phyloP scores from a whole-genome alignment of 768 basidiomycete genomes.

The Termitomyces sp. region DNA sequence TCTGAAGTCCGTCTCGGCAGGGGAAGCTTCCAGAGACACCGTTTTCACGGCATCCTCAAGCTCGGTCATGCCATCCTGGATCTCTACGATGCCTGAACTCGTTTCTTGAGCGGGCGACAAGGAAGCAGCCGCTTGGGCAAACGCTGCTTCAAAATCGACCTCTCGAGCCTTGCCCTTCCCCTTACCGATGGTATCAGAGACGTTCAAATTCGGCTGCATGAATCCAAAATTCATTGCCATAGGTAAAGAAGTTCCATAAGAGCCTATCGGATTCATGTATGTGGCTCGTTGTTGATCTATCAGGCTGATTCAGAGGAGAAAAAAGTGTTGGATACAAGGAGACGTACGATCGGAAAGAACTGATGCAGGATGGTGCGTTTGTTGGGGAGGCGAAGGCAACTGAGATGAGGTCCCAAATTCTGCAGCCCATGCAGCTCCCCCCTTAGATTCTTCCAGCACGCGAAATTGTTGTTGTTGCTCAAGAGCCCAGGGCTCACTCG shows the following conservation, averaged over 20 bases:
- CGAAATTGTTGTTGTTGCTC: constrained; percentile 40
- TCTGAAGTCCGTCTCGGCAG: constrained; percentile 39
- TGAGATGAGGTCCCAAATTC: constrained; percentile 42
- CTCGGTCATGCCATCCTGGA: constrained; percentile 34
- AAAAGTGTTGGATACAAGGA: not conserved
- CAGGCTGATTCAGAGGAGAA: not conserved
- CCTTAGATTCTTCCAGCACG: constrained; percentile 25
- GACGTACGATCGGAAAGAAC: constrained; percentile 35
- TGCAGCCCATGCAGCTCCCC: constrained; percentile 43
- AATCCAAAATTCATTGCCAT: constrained; percentile 30
- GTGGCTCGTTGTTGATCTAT: constrained; percentile 37
- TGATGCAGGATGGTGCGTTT: constrained; percentile 26
- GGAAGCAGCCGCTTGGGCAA: constrained; percentile 59
- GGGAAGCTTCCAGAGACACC: constrained; percentile 25
- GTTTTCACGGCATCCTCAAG: constrained; percentile 33
- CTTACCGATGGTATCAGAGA: constrained; percentile 28
- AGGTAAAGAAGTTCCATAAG: constrained; percentile 33
- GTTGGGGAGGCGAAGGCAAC: constrained; percentile 16
- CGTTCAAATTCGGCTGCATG: constrained; percentile 28
- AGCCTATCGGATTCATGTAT: constrained; percentile 27
- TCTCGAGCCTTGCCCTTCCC: constrained; percentile 80
- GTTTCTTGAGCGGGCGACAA: constrained; percentile 32
- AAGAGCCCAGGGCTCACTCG: constrained; percentile 48
- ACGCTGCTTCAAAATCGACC: constrained; percentile 82
- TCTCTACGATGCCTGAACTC: constrained; percentile 48